Percentiles rank a stretch among this genome's conserved stretches.
These are phyloP conservation scores for Neonectria ditissima DNA, from an alignment of 2,329 filamentous ascomycete genomes.

Conservation along the genomic window DNA sequence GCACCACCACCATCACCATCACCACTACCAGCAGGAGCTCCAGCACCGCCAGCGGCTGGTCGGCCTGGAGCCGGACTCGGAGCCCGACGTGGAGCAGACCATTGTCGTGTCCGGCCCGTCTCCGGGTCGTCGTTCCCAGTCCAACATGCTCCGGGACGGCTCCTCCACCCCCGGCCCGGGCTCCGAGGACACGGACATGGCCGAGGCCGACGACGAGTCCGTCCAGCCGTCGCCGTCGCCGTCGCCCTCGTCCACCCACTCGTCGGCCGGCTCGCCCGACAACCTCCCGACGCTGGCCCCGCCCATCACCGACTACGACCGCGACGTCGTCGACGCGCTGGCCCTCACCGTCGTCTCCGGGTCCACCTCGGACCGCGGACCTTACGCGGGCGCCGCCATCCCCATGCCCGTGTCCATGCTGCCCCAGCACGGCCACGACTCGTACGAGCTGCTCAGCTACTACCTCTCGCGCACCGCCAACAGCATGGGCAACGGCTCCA, in stretches of 20 bases:
- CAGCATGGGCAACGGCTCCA: slow-evolving; percentile 62
- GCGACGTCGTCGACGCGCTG: slow-evolving; percentile 36
- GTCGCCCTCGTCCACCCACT: slow-evolving; percentile 36
- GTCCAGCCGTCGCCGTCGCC: slow-evolving; percentile 35
- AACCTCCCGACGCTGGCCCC: slow-evolving; percentile 18
- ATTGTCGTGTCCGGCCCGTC: slow-evolving; percentile 23
- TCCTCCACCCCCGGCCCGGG: slow-evolving; percentile 32
- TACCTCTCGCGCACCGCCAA: slow-evolving; percentile 58
- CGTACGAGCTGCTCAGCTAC: slow-evolving; percentile 59
- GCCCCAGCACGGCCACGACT: slow-evolving; percentile 49
- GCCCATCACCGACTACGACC: slow-evolving; percentile 30
- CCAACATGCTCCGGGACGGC: slow-evolving; percentile 25
- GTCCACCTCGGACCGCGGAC: slow-evolving; percentile 13
- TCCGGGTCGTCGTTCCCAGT: slow-evolving; percentile 17
- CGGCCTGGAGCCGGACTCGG: slow-evolving; percentile 28
- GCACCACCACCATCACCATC: slow-evolving; percentile 18
- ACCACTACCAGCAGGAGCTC: slow-evolving; percentile 19
- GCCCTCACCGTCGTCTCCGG: slow-evolving; percentile 31
- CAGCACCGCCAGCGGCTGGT: slow-evolving; percentile 18
- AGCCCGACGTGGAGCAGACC: slow-evolving; percentile 23
- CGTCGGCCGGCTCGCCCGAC: slow-evolving; percentile 36
- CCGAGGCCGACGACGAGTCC: slow-evolving; percentile 37
- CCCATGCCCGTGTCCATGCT: slow-evolving; percentile 46
- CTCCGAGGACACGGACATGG: slow-evolving; percentile 42
- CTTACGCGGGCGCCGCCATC: slow-evolving; percentile 35